These are phyloP conservation scores for Diaporthe nobilis DNA, from an alignment of 2,329 filamentous ascomycete genomes.

Conservation along the genomic window DNA sequence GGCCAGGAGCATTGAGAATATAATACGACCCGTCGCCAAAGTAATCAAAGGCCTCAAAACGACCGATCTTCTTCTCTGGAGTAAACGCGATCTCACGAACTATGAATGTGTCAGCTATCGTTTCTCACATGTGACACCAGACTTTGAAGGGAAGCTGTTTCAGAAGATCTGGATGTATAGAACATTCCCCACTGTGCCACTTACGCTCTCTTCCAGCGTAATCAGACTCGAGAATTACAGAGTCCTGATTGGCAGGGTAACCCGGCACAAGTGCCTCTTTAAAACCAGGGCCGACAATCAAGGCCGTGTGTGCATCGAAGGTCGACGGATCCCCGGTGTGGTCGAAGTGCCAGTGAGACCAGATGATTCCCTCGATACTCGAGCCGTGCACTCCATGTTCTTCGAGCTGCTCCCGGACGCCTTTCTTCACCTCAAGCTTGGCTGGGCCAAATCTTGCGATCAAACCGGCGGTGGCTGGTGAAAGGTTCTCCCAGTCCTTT, in stretches of 20 bases:
- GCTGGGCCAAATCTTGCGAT: conserved; percentile 46
- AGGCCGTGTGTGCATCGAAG: conserved; percentile 45
- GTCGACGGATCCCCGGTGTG: conserved; percentile 48
- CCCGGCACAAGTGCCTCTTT: conserved; percentile 44
- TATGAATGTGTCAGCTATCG: not conserved
- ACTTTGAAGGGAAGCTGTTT: no score
- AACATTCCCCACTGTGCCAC: not conserved
- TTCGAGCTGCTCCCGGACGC: conserved; percentile 57
- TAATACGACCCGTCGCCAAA: conserved; percentile 40
- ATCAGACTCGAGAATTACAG: conserved; percentile 47
- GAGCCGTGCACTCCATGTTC: conserved; percentile 49
- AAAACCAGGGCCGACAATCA: conserved; percentile 52
- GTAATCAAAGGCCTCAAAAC: conserved; percentile 40
- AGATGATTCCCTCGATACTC: conserved; percentile 46
- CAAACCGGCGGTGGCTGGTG: conserved; percentile 36
- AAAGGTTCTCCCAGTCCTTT: conserved; percentile 59
- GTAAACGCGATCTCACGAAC: conserved; percentile 47
- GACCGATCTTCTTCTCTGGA: conserved; percentile 43
- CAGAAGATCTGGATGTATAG: not conserved
- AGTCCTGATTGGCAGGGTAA: conserved; percentile 42
- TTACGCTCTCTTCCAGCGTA: conserved; percentile 43
- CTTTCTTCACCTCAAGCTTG: conserved; percentile 56
- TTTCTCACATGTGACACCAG: no score
- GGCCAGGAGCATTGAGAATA: conserved; percentile 40
- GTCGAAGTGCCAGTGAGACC: conserved; percentile 50